These are phyloP conservation scores for Salix exigua DNA, from an alignment of 345 rosid species.

Conservation along the genomic window DNA sequence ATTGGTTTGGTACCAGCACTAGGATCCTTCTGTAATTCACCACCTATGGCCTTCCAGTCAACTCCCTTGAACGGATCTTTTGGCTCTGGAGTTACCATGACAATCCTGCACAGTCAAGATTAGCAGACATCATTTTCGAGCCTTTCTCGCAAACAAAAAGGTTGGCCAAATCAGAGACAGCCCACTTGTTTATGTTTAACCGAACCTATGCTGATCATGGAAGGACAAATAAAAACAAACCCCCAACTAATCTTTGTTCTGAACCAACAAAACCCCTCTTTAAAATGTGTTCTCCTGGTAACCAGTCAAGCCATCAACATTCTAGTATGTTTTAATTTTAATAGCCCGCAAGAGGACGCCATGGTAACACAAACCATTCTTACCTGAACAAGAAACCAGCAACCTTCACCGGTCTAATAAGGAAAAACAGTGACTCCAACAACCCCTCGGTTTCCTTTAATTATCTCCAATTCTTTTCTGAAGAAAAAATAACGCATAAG, in stretches of 20 bases:
- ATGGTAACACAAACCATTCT: background rate
- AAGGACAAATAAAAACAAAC: background rate
- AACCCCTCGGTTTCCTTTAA: background rate
- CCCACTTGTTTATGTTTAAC: background rate
- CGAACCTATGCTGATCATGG: background rate
- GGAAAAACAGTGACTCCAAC: background rate
- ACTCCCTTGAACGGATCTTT: constrained; percentile 87
- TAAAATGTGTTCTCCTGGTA: background rate
- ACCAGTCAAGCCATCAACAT: background rate
- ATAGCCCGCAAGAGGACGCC: background rate
- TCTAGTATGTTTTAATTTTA: no score
- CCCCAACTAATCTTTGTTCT: background rate
- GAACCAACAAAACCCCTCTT: background rate
- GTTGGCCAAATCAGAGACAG: no score
- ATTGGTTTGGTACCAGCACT: constrained; percentile 39
- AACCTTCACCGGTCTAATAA: background rate
- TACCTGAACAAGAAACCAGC: background rate
- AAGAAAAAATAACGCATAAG: background rate
- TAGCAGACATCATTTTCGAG: background rate
- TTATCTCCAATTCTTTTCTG: background rate
- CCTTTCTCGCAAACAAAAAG: background rate
- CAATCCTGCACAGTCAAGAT: background rate
- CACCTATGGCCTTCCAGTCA: constrained; percentile 72
- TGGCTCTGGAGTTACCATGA: constrained; percentile 59
- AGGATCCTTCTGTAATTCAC: constrained; percentile 64